Percentiles rank a stretch among this genome's conserved stretches.
These are phyloP conservation scores for Penicillium riverlandense DNA, from an alignment of 495 filamentous ascomycete genomes.

Conservation along the genomic window DNA sequence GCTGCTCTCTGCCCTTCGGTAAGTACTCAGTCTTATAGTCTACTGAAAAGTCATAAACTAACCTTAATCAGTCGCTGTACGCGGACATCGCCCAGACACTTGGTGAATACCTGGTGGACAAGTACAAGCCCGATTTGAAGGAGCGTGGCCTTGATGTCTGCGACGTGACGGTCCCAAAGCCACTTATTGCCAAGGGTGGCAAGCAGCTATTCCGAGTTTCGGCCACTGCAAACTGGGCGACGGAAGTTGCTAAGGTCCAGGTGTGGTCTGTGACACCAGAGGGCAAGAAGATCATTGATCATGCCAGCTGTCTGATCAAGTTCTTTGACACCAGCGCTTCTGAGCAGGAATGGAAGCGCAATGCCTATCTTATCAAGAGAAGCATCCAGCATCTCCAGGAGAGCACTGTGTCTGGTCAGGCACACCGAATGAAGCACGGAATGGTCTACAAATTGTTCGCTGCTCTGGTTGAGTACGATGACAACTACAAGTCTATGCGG, in stretches of 20 bases:
- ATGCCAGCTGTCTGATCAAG: slow-evolving; percentile 43
- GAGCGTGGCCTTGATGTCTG: slow-evolving; percentile 53
- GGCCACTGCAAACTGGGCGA: slow-evolving; percentile 27
- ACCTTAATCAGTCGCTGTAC: slow-evolving; percentile 48
- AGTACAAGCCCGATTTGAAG: slow-evolving; percentile 45
- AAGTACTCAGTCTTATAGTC: slow-evolving; percentile 10
- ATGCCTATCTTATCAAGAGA: slow-evolving; percentile 38
- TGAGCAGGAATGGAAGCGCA: slow-evolving; percentile 38
- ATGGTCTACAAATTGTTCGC: slow-evolving; percentile 72
- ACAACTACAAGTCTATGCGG: slow-evolving; percentile 62
- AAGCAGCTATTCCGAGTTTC: slow-evolving; percentile 40
- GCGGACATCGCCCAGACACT: slow-evolving; percentile 74
- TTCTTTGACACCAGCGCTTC: slow-evolving; percentile 25
- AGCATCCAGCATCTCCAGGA: slow-evolving; percentile 41
- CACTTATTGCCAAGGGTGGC: slow-evolving; percentile 55
- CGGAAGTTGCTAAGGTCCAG: slow-evolving; percentile 19
- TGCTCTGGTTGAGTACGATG: slow-evolving; percentile 63
- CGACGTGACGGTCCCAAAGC: slow-evolving; percentile 62
- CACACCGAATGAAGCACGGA: slow-evolving; percentile 56
- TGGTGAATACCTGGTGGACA: slow-evolving; percentile 58
- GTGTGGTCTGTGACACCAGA: slow-evolving; percentile 37
- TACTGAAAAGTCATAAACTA: neutral
- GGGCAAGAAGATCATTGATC: slow-evolving; percentile 41
- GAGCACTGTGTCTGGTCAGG: slow-evolving; percentile 42
- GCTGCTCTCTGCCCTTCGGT: slow-evolving; percentile 47